Evolutionary conservation across 768 basidiomycete species (phyloP).

Genomic region (Leucocoprinus birnbaumii): DNA sequence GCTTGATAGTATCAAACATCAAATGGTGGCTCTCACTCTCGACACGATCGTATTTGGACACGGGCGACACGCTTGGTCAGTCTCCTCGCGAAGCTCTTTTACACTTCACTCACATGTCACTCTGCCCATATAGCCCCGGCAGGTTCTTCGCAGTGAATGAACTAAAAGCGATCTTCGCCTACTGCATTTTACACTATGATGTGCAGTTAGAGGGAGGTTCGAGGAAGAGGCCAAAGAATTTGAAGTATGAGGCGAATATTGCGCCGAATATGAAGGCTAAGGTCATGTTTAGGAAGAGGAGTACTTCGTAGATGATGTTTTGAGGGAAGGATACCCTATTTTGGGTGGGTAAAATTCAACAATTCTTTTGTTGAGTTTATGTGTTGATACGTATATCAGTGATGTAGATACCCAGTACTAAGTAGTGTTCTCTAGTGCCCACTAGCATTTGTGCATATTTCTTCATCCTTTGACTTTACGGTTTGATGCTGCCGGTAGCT

Average conservation of each 20-base stretch:
- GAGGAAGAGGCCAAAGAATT: neutral
- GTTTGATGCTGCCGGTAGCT: too few relatives aligned
- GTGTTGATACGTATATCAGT: too few relatives aligned
- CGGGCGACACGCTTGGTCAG: constrained; percentile 32
- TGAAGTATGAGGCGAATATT: neutral
- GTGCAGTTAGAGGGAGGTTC: constrained; percentile 20
- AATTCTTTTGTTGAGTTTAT: too few relatives aligned
- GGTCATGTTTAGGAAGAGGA: constrained; percentile 15
- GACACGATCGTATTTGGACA: constrained; percentile 37
- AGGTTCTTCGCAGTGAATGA: constrained; percentile 44
- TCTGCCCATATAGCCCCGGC: constrained; percentile 27
- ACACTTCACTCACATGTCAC: too few relatives aligned
- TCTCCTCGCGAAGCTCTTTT: too few relatives aligned
- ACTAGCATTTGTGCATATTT: too few relatives aligned
- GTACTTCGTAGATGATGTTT: neutral
- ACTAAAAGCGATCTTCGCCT: constrained; percentile 38
- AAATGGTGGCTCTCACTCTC: constrained; percentile 26
- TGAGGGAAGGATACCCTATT: too few relatives aligned
- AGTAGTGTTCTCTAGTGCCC: too few relatives aligned
- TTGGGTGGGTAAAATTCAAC: too few relatives aligned
- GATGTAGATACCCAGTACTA: too few relatives aligned
- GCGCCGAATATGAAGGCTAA: constrained; percentile 9
- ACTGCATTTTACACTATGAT: constrained; percentile 38
- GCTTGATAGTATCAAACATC: constrained; percentile 29
- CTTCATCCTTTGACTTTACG: too few relatives aligned